A percentile compares a stretch with the other conserved stretches of the same genome.
Conservation (phyloP, 129 eudicot genomes). For the Lonicera japonica region DNA sequence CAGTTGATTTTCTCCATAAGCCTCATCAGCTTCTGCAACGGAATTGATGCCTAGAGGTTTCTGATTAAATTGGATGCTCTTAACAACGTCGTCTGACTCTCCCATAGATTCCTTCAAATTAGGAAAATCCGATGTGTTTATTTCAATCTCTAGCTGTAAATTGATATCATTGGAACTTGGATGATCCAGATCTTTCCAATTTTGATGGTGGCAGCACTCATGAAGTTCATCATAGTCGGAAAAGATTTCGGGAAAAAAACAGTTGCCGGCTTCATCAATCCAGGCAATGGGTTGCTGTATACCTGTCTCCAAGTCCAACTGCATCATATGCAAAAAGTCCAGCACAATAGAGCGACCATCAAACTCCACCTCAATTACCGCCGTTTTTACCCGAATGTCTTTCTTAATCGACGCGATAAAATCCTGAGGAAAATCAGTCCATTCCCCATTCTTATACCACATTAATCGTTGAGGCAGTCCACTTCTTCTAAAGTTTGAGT, state of each 20-base stretch:
- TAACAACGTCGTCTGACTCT: slow-evolving; percentile 52
- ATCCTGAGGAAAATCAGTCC: slow-evolving; percentile 63
- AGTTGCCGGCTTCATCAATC: slow-evolving; percentile 71
- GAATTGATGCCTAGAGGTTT: slow-evolving; percentile 7
- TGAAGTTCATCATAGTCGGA: slow-evolving; percentile 31
- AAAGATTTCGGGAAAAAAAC: slow-evolving; percentile 61
- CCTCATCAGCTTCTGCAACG: slow-evolving; percentile 27
- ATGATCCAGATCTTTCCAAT: slow-evolving; percentile 14
- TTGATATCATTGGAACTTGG: slow-evolving; percentile 41
- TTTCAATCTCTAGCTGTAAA: slow-evolving; percentile 68
- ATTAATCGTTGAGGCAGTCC: slow-evolving; percentile 61
- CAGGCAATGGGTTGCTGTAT: slow-evolving; percentile 71
- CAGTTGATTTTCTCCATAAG: slow-evolving; percentile 26
- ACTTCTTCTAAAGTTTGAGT: slow-evolving; percentile 51
- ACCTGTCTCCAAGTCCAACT: slow-evolving; percentile 61
- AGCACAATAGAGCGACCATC: slow-evolving; percentile 37
- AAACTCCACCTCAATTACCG: slow-evolving; percentile 47
- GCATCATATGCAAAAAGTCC: slow-evolving; percentile 63
- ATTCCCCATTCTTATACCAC: slow-evolving; percentile 62
- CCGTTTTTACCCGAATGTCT: slow-evolving; percentile 42
- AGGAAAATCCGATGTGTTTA: slow-evolving; percentile 29
- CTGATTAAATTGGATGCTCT: slow-evolving; percentile 28
- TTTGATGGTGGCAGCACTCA: slow-evolving; percentile 19
- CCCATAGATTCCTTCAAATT: slow-evolving; percentile 54
- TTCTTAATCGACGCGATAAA: slow-evolving; percentile 42